A percentile compares a stretch with the other conserved stretches of the same genome.
Conservation (phyloP, 2,329 filamentous ascomycete species). For the Drechslerella coelobrocha region DNA sequence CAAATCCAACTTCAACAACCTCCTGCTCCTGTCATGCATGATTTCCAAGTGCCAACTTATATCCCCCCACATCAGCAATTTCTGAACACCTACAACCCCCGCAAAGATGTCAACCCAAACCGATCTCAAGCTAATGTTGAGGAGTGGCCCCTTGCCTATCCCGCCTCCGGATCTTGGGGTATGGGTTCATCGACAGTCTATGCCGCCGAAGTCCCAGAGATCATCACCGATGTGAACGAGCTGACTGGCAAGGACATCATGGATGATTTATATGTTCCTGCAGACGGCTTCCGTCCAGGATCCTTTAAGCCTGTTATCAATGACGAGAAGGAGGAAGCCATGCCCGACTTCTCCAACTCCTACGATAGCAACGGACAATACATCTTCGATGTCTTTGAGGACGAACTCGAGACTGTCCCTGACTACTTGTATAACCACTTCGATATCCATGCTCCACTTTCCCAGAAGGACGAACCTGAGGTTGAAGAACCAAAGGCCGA, state of each 20-base stretch:
- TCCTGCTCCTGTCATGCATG: conserved; percentile 41
- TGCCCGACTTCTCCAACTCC: conserved; percentile 42
- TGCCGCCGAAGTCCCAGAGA: conserved; percentile 39
- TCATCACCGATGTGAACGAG: conserved; percentile 40
- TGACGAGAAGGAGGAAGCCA: conserved; percentile 36
- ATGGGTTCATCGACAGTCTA: conserved; percentile 39
- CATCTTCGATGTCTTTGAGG: conserved; percentile 46
- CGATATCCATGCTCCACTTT: conserved; percentile 44
- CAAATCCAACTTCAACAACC: conserved; percentile 47
- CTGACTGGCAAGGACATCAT: conserved; percentile 44
- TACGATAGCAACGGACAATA: conserved; percentile 50
- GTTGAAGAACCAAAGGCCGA: conserved; percentile 34
- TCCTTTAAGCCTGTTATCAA: conserved; percentile 42
- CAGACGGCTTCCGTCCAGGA: conserved; percentile 43
- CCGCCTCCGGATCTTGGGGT: conserved; percentile 48
- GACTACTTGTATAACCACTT: conserved; percentile 49
- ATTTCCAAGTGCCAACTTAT: conserved; percentile 33
- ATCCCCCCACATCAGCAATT: conserved; percentile 47
- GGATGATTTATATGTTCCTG: conserved; percentile 41
- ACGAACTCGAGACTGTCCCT: conserved; percentile 45
- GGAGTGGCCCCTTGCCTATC: conserved; percentile 54
- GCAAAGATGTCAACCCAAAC: conserved; percentile 54
- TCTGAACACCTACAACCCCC: conserved; percentile 51
- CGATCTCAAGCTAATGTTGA: conserved; percentile 48
- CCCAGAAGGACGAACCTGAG: conserved; percentile 35